A percentile compares a stretch with the other conserved stretches of the same genome.
Conservation (phyloP, 2,329 filamentous ascomycete genomes). For the Trichoderma citrinoviride region DNA sequence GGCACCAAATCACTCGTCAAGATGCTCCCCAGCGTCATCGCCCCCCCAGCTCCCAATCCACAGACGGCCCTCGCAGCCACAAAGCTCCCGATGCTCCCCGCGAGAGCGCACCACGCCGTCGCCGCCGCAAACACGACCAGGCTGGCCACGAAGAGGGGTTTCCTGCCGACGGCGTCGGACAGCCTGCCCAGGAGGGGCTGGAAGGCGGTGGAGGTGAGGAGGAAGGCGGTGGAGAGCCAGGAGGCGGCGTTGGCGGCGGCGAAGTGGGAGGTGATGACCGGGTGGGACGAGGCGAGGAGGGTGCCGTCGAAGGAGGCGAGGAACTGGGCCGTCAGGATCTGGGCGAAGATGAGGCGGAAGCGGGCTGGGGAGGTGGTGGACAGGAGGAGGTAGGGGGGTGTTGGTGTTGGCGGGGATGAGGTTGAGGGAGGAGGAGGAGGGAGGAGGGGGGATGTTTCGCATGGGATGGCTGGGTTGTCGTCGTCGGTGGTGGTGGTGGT, state of each 20-base stretch:
- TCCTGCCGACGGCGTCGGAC: slow-evolving; percentile 71
- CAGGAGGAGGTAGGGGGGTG: slow-evolving; percentile 37
- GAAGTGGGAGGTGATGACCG: slow-evolving; percentile 79
- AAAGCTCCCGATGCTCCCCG: slow-evolving; percentile 65
- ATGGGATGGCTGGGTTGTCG: too few species aligned
- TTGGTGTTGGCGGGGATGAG: background rate
- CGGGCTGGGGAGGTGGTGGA: slow-evolving; percentile 46
- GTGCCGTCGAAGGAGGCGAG: slow-evolving; percentile 70
- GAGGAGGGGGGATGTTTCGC: slow-evolving; percentile 33
- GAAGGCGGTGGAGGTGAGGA: slow-evolving; percentile 73
- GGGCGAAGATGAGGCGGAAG: slow-evolving; percentile 63
- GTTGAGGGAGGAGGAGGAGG: background rate
- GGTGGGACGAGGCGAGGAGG: slow-evolving; percentile 78
- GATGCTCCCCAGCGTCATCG: slow-evolving; percentile 67
- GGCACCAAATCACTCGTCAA: slow-evolving; percentile 72
- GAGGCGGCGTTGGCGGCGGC: slow-evolving; percentile 73
- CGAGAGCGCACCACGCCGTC: slow-evolving; percentile 67
- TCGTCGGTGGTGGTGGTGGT: background rate
- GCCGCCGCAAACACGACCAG: slow-evolving; percentile 62
- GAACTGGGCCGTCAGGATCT: slow-evolving; percentile 57
- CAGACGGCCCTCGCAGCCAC: slow-evolving; percentile 69
- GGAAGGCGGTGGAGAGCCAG: slow-evolving; percentile 77
- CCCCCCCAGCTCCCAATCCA: slow-evolving; percentile 70
- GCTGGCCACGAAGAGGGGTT: slow-evolving; percentile 61
- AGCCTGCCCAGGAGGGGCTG: slow-evolving; percentile 72